Evolutionary conservation across 805 yeast species (phyloP).

Genomic region (Suhomyces canberraensis): DNA sequence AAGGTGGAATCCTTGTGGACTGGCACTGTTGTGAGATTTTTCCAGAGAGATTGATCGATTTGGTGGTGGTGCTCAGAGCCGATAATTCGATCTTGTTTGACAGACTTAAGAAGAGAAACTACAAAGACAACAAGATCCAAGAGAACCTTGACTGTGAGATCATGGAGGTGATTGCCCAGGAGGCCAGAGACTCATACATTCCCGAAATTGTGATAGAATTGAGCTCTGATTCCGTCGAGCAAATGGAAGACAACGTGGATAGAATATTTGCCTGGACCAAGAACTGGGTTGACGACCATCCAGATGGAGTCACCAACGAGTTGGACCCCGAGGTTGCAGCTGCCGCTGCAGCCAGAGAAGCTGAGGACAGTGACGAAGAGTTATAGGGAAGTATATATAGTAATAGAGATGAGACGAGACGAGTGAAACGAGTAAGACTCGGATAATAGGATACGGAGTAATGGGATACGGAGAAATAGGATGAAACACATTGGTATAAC

Average conservation of each 20-base stretch:
- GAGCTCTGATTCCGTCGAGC: constrained; percentile 65
- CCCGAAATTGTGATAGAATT: constrained; percentile 81
- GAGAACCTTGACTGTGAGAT: constrained; percentile 96
- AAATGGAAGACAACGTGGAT: constrained; percentile 78
- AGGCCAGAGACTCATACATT: constrained; percentile 79
- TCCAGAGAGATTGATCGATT: constrained; percentile 88
- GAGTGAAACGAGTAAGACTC: no score
- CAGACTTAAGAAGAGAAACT: constrained; percentile 71
- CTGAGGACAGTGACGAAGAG: constrained; percentile 13
- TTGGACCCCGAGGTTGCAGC: constrained; percentile 17
- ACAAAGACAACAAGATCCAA: constrained; percentile 74
- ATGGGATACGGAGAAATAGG: no score
- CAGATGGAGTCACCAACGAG: constrained; percentile 32
- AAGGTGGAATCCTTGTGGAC: constrained; percentile 89
- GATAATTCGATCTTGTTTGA: constrained; percentile 71
- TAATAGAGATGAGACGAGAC: not conserved
- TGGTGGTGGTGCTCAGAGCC: constrained; percentile 84
- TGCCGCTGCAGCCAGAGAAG: constrained; percentile 6
- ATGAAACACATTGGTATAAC: no score
- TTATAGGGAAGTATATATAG: not conserved
- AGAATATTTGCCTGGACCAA: constrained; percentile 73
- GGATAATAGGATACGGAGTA: no score
- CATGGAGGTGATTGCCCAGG: constrained; percentile 86
- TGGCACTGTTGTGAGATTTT: constrained; percentile 98
- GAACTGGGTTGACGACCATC: constrained; percentile 62